Percentiles rank a stretch among this genome's conserved stretches.
phyloP scores from a whole-genome alignment of 257 asterid genomes.

The Linaria vulgaris region DNA sequence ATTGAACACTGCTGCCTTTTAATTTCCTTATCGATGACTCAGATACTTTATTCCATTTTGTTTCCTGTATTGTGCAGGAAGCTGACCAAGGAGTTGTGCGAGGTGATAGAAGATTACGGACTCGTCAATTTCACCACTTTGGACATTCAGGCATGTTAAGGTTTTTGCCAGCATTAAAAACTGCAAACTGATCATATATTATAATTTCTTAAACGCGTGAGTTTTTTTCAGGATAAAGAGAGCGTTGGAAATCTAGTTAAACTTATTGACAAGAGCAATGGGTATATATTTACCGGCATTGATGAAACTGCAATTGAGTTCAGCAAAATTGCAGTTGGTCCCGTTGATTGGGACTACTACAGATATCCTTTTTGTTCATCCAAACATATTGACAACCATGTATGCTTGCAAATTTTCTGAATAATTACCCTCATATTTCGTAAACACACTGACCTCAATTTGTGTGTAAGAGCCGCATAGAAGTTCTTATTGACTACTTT shows the following conservation, averaged over 20 bases:
- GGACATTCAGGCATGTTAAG: slow-evolving; percentile 78
- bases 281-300: slow-evolving; percentile 84
- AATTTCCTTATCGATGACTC: not conserved
- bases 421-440: slow-evolving; percentile 8
- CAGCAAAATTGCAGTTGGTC: slow-evolving; percentile 91
- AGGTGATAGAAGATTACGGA: slow-evolving; percentile 75
- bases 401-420: not conserved
- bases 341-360: slow-evolving; percentile 86
- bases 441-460: not conserved
- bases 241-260: slow-evolving; percentile 92
- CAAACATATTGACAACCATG: not conserved
- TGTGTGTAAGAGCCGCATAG: not conserved
- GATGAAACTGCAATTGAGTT: slow-evolving; percentile 87
- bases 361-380: slow-evolving; percentile 75
- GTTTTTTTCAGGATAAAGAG: slow-evolving; percentile 80
- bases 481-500: too few species aligned
- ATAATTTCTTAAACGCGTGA: too few species aligned
- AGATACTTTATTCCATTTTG: not conserved
- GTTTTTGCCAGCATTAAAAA: slow-evolving; percentile 14
- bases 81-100: slow-evolving; percentile 94
- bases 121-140: slow-evolving; percentile 82
- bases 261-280: slow-evolving; percentile 88
- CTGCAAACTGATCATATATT: slow-evolving; percentile 23
- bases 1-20: not conserved
- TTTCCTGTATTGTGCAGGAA: slow-evolving; percentile 47